These are phyloP conservation scores for Cyberlindnera suaveolens DNA, from an alignment of 805 yeast genomes.

Conservation along the genomic window DNA sequence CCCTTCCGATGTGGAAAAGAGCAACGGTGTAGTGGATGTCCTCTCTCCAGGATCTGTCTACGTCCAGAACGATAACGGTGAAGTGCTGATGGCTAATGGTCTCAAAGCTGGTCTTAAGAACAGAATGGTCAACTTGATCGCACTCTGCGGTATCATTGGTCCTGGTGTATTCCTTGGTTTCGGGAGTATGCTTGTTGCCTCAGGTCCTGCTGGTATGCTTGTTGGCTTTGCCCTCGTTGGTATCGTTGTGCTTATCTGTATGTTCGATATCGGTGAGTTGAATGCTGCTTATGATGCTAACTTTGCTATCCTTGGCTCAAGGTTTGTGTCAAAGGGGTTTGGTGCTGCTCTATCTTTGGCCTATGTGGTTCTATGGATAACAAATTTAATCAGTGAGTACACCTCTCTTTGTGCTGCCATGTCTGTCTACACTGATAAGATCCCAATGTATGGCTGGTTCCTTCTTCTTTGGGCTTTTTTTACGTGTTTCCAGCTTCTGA, in stretches of 20 bases:
- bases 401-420: constrained; percentile 46
- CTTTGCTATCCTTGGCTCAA: constrained; percentile 45
- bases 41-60: constrained; percentile 5
- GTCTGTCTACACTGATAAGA: constrained; percentile 42
- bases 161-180: constrained; percentile 54
- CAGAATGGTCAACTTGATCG: constrained; percentile 44
- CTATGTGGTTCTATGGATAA: constrained; percentile 51
- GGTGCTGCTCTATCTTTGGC: constrained; percentile 52
- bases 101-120: constrained; percentile 43
- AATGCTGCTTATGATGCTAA: constrained; percentile 49
- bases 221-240: constrained; percentile 49
- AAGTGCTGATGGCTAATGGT: constrained; percentile 27
- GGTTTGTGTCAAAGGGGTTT: constrained; percentile 46
- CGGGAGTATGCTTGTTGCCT: constrained; percentile 41
- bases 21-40: not conserved
- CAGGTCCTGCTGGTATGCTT: constrained; percentile 49
- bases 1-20: constrained; percentile 1
- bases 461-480: constrained; percentile 47
- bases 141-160: constrained; percentile 54
- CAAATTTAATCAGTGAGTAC: constrained; percentile 49
- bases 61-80: constrained; percentile 19
- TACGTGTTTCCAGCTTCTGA: constrained; percentile 42
- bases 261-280: constrained; percentile 51
- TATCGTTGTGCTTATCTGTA: constrained; percentile 45
- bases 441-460: constrained; percentile 51